phyloP scores from a whole-genome alignment of 441 rosid genomes.

The Euphorbia corollata region DNA sequence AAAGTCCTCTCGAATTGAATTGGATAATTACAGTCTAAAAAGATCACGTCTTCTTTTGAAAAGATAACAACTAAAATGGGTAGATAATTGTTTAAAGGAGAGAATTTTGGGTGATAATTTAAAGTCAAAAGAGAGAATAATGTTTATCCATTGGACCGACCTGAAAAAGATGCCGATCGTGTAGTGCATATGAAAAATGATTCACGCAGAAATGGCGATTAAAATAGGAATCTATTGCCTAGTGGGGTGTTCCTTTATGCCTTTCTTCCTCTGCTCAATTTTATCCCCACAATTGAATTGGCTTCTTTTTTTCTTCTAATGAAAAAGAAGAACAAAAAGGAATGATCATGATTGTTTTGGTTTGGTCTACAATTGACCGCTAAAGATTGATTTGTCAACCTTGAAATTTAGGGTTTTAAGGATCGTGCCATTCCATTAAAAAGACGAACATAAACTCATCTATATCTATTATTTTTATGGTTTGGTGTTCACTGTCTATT shows the following conservation, averaged over 20 bases:
- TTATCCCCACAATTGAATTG: background rate
- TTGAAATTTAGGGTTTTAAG: slow-evolving; percentile 6
- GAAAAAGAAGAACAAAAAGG: background rate
- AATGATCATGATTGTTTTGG: background rate
- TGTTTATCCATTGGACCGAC: slow-evolving; percentile 7
- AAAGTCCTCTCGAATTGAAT: too few relatives aligned
- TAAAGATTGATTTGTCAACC: slow-evolving; percentile 2
- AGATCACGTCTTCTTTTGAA: too few relatives aligned
- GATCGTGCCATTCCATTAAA: background rate
- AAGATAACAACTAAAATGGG: background rate
- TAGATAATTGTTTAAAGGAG: background rate
- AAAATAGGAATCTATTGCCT: slow-evolving; percentile 35
- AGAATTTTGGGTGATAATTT: background rate
- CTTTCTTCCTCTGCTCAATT: slow-evolving; percentile 35
- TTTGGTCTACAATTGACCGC: background rate
- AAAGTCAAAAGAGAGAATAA: background rate
- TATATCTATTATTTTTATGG: too few relatives aligned
- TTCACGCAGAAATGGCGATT: slow-evolving; percentile 21
- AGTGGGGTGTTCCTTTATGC: slow-evolving; percentile 59
- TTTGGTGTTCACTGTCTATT: too few relatives aligned
- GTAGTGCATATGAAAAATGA: slow-evolving; percentile 4
- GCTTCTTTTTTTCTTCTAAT: background rate
- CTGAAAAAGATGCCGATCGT: slow-evolving; percentile 21
- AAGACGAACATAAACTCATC: too few relatives aligned
- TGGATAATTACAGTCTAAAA: too few relatives aligned